Evolutionary conservation across 768 basidiomycete genomes (phyloP).

Genomic region (Brasilioporus rufonigricans): DNA sequence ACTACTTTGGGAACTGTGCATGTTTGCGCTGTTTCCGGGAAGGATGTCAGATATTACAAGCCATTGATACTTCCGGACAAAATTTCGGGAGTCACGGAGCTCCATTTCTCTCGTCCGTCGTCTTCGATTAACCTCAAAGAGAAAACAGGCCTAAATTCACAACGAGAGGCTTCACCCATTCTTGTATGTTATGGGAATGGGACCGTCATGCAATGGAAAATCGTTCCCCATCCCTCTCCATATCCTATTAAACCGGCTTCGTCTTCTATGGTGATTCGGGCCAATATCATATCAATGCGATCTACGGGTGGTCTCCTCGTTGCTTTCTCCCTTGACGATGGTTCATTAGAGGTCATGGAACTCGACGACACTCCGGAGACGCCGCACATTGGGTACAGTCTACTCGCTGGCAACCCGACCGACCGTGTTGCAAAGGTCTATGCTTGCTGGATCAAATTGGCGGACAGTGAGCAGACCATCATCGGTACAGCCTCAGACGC

Average conservation of each 20-base stretch:
- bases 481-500: constrained; percentile 61
- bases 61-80: constrained; percentile 42
- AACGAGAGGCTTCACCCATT: constrained; percentile 27
- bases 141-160: constrained; percentile 15
- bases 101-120: constrained; percentile 41
- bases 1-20: constrained; percentile 64
- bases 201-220: constrained; percentile 50
- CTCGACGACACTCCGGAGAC: constrained; percentile 43
- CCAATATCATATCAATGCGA: constrained; percentile 47
- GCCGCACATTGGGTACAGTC: constrained; percentile 43
- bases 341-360: constrained; percentile 61
- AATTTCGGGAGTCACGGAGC: constrained; percentile 49
- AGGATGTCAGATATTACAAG: constrained; percentile 36
- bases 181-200: constrained; percentile 62
- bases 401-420: constrained; percentile 57
- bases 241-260: constrained; percentile 45
- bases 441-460: constrained; percentile 51
- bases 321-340: constrained; percentile 64
- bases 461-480: constrained; percentile 49
- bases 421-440: constrained; percentile 56
- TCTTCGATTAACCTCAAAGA: constrained; percentile 12
- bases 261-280: constrained; percentile 42
- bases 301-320: constrained; percentile 48
- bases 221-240: constrained; percentile 20
- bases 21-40: constrained; percentile 55